A percentile compares a stretch with the other conserved stretches of the same genome.
Evolutionary conservation across 73 alveolate species (phyloP).

Genomic region (Paramecium pentaurelia): DNA sequence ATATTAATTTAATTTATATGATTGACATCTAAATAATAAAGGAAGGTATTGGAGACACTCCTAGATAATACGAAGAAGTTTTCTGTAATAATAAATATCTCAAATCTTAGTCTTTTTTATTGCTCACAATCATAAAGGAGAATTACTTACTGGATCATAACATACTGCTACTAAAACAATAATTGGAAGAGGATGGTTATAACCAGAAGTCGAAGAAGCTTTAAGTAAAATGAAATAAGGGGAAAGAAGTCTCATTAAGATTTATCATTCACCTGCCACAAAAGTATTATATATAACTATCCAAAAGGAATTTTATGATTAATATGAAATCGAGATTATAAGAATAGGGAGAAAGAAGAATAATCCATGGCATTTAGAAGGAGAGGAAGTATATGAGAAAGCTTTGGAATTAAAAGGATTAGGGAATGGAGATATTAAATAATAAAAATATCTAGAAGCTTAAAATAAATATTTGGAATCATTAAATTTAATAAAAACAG

Average conservation of each 20-base stretch:
- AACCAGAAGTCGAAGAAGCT: background rate
- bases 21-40: background rate
- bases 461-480: background rate
- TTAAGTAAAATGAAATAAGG: constrained; percentile 30
- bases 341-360: background rate
- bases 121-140: background rate
- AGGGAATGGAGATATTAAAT: constrained; percentile 1
- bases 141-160: background rate
- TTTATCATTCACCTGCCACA: background rate
- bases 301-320: background rate
- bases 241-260: background rate
- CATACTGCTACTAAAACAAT: constrained; percentile 4
- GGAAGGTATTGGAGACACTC: constrained; percentile 26
- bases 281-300: background rate
- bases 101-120: background rate
- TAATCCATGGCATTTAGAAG: constrained; percentile 43
- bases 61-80: constrained; percentile 3
- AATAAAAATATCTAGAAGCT: background rate
- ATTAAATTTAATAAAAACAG: constrained; percentile 3
- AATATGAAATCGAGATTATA: constrained; percentile 26
- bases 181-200: constrained; percentile 15
- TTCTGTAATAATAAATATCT: background rate
- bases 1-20: background rate
- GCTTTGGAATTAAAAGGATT: background rate
- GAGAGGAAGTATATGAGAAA: background rate